Percentiles rank a stretch among this genome's conserved stretches.
Evolutionary conservation across 2,329 filamentous ascomycete species (phyloP).

Genomic region (Helotiales sp.): DNA sequence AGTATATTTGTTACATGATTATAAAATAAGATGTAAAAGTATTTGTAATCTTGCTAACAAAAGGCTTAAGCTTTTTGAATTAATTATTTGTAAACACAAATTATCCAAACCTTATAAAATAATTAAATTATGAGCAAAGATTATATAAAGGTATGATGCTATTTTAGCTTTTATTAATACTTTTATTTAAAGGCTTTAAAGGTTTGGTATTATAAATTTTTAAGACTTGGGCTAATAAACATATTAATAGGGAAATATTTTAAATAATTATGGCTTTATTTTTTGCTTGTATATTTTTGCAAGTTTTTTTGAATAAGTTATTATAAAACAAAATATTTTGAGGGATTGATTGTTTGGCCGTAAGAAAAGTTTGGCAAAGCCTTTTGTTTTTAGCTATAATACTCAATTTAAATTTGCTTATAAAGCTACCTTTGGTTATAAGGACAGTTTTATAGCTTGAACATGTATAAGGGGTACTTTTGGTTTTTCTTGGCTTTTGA

Average conservation of each 20-base stretch:
- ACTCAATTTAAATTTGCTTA: conserved; percentile 44
- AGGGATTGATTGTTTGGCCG: conserved; percentile 42
- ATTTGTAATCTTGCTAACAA: conserved; percentile 44
- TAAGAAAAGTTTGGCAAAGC: conserved; percentile 43
- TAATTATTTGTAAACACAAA: conserved; percentile 49
- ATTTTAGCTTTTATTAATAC: conserved; percentile 50
- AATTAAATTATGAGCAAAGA: conserved; percentile 43
- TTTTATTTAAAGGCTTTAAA: conserved; percentile 46
- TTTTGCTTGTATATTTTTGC: conserved; percentile 39
- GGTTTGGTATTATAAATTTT: conserved; percentile 22
- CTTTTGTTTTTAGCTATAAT: conserved; percentile 43
- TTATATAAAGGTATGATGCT: conserved; percentile 47
- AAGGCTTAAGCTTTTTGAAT: conserved; percentile 48
- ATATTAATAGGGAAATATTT: conserved; percentile 46
- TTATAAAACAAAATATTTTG: conserved; percentile 46
- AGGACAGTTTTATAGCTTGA: conserved; percentile 47
- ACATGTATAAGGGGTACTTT: conserved; percentile 46
- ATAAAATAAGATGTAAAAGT: conserved; percentile 39
- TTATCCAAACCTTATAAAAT: conserved; percentile 48
- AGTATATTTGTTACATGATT: conserved; percentile 53
- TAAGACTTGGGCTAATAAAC: conserved; percentile 15
- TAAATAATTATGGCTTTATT: conserved; percentile 45
- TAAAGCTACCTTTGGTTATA: conserved; percentile 48
- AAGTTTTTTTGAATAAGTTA: conserved; percentile 46
- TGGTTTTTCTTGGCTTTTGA: conserved; percentile 47